These are phyloP conservation scores for Ustilago tritici DNA, from an alignment of 1,284 basidiomycete genomes.

Conservation along the genomic window DNA sequence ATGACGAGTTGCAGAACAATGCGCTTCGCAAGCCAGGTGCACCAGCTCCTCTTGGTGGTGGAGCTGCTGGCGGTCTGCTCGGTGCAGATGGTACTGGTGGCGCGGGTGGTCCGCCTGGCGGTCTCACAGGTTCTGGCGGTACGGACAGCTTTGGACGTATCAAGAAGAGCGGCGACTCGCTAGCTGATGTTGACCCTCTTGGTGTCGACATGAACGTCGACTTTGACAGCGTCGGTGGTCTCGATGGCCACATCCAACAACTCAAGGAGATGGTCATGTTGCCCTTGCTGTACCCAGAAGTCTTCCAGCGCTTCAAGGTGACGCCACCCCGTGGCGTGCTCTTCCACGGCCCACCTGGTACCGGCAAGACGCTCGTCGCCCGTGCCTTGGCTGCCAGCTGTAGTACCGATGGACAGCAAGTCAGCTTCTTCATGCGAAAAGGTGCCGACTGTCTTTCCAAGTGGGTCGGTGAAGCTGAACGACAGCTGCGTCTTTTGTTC, in stretches of 20 bases:
- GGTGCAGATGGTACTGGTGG: slow-evolving; percentile 52
- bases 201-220: slow-evolving; percentile 93
- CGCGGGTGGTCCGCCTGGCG: slow-evolving; percentile 49
- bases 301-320: slow-evolving; percentile 93
- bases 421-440: slow-evolving; percentile 99
- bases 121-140: slow-evolving; percentile 37
- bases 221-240: slow-evolving; percentile 96
- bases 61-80: slow-evolving; percentile 44
- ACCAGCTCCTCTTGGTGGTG: slow-evolving; percentile 35
- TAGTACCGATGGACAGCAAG: slow-evolving; percentile 86
- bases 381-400: slow-evolving; percentile 94
- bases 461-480: slow-evolving; percentile 99
- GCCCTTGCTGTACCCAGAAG: slow-evolving; percentile 94
- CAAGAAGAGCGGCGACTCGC: slow-evolving; percentile 72
- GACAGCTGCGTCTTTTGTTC: slow-evolving; percentile 93
- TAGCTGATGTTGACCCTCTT: slow-evolving; percentile 96
- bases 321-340: slow-evolving; percentile 96
- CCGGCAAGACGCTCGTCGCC: slow-evolving; percentile 73
- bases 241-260: slow-evolving; percentile 95
- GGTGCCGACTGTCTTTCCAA: slow-evolving; percentile 98
- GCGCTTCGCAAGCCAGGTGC: slow-evolving; percentile 46
- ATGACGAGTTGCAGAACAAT: slow-evolving; percentile 62
- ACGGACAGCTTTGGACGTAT: slow-evolving; percentile 54
- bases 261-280: slow-evolving; percentile 99
- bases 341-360: slow-evolving; percentile 75